Evolutionary conservation across 176 grass and related monocot genomes (phyloP).

Genomic region (Rhynchospora tenuis): DNA sequence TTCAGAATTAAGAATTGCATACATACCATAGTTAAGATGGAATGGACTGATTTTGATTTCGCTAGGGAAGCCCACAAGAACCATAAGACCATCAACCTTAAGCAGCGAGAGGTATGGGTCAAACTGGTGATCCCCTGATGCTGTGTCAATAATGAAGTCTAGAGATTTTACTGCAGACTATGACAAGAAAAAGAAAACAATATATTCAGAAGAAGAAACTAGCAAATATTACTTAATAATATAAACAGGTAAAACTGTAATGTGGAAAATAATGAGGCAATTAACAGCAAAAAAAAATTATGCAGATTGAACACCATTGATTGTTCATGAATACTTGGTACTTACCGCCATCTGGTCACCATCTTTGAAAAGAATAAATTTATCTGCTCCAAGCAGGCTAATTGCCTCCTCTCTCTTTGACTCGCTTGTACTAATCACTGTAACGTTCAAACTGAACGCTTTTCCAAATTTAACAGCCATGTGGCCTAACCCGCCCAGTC

Average conservation of each 20-base stretch:
- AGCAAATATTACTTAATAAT: not conserved
- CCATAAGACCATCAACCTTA: conserved; percentile 34
- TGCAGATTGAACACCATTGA: not conserved
- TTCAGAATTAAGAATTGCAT: not conserved
- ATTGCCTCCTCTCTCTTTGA: conserved; percentile 37
- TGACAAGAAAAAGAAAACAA: not conserved
- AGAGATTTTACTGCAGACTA: conserved; percentile 30
- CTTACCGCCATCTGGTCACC: conserved; percentile 3
- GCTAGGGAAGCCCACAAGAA: conserved; percentile 30
- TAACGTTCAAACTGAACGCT: conserved; percentile 41
- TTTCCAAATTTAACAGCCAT: conserved; percentile 43
- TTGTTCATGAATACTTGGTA: not conserved
- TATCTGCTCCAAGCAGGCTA: conserved; percentile 33
- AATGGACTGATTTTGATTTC: conserved; percentile 28
- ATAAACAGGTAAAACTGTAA: not conserved
- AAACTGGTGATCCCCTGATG: conserved; percentile 40
- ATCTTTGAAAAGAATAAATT: conserved; percentile 22
- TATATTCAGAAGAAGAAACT: not conserved
- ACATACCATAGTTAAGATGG: conserved; percentile 12
- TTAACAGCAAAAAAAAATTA: not conserved
- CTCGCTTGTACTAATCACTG: conserved; percentile 40
- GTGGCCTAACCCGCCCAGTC: conserved; percentile 46
- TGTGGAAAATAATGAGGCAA: not conserved
- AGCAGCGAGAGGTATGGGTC: conserved; percentile 40
- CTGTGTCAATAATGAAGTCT: conserved; percentile 37